These are phyloP conservation scores for Cladophialophora psammophila DNA, from an alignment of 2,329 filamentous ascomycete genomes.

Conservation along the genomic window DNA sequence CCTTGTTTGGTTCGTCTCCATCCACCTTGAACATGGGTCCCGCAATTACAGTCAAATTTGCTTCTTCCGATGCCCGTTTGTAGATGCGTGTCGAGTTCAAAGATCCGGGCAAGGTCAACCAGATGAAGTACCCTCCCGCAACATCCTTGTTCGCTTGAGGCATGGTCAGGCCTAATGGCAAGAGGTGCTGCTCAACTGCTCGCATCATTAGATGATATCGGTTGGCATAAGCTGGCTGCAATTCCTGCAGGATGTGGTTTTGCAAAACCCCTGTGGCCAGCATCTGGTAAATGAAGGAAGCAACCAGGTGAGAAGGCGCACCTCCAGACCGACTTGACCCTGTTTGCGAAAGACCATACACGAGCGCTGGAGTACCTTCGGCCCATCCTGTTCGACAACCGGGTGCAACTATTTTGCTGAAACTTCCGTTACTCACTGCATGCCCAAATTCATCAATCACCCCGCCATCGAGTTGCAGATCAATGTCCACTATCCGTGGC, in stretches of 20 bases:
- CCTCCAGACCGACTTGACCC: conserved; percentile 67
- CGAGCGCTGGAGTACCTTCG: conserved; percentile 71
- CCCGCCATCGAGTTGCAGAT: conserved; percentile 69
- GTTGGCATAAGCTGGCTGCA: conserved; percentile 64
- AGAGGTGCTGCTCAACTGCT: conserved; percentile 66
- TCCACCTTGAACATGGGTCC: conserved; percentile 74
- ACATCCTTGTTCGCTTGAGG: conserved; percentile 53
- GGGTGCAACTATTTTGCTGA: conserved; percentile 85
- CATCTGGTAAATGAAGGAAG: conserved; percentile 64
- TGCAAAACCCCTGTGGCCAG: conserved; percentile 61
- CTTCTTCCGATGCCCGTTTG: conserved; percentile 64
- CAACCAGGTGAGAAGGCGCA: conserved; percentile 65
- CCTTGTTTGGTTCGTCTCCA: conserved; percentile 59
- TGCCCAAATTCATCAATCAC: conserved; percentile 75
- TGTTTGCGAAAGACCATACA: conserved; percentile 65
- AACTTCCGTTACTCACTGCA: conserved; percentile 83
- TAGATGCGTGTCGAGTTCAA: conserved; percentile 65
- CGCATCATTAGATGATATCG: conserved; percentile 64
- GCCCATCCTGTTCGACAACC: conserved; percentile 89
- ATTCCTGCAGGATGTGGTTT: conserved; percentile 58
- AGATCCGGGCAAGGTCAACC: conserved; percentile 69
- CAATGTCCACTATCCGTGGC: conserved; percentile 80
- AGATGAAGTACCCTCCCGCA: conserved; percentile 86
- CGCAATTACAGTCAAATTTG: conserved; percentile 71
- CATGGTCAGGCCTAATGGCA: conserved; percentile 68